Conservation (phyloP, 2,329 filamentous ascomycete species). For the Fusarium annulatum region DNA sequence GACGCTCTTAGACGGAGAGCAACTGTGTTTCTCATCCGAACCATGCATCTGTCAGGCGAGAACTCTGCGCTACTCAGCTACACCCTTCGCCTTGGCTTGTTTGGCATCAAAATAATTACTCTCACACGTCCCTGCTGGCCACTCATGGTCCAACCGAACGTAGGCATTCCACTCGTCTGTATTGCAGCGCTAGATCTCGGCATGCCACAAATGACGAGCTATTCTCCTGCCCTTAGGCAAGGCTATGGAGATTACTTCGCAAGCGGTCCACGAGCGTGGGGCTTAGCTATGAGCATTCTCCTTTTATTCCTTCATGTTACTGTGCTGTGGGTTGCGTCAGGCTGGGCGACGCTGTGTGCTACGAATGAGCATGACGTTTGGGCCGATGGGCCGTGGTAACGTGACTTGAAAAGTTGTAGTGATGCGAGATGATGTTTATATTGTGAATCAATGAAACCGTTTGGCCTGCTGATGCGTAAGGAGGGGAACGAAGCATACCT, state of each 20-base stretch:
- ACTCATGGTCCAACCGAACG: conserved; percentile 70
- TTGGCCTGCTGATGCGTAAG: neutral
- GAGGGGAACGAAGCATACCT: neutral
- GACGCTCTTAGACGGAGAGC: conserved; percentile 50
- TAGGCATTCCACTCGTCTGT: conserved; percentile 74
- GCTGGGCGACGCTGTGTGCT: conserved; percentile 51
- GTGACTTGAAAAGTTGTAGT: neutral
- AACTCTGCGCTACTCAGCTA: conserved; percentile 48
- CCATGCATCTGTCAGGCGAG: conserved; percentile 40
- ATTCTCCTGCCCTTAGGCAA: conserved; percentile 14
- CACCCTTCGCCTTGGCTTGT: conserved; percentile 67
- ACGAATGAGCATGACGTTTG: conserved; percentile 44
- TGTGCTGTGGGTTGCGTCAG: conserved; percentile 50
- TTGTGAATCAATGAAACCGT: neutral
- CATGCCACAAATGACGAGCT: conserved; percentile 46
- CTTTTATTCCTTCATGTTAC: conserved; percentile 50
- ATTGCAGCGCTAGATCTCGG: conserved; percentile 76
- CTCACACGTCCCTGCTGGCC: conserved; percentile 78
- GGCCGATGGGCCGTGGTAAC: conserved; percentile 47
- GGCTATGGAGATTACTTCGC: conserved; percentile 29
- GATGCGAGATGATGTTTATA: neutral
- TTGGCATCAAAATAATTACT: conserved; percentile 74
- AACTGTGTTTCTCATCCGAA: conserved; percentile 50
- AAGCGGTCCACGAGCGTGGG: conserved; percentile 40
- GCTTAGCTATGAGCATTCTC: conserved; percentile 47